Evolutionary conservation across 768 basidiomycete genomes (phyloP), one percentile per base, ranked within the genome.

Genomic region (Hygrophoropsis aurantiaca): DNA sequence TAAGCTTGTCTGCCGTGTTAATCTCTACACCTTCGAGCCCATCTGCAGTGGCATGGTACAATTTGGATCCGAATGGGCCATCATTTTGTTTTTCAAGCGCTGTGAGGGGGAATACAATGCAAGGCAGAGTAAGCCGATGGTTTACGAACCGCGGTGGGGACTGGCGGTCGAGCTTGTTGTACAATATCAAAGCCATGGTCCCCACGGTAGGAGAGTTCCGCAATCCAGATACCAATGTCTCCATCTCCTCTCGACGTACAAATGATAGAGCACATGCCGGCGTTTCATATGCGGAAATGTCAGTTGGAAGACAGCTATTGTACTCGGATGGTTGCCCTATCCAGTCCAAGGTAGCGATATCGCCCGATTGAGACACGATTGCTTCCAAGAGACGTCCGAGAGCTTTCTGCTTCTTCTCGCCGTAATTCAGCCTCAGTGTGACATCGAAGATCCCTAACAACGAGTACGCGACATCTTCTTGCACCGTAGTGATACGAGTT

Each of bases 31-130:
- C 40, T 4, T 16, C 16, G 9, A 42, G 40, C n/a, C n/a, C n/a
- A n/a, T n/a, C n/a, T n/a, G n/a, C n/a, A n/a, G n/a, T n/a, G n/a
- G n/a, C n/a, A n/a, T 19, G 16, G 25, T 13, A 26, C 24, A 26
- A 30, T 30, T 13, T 42, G 25, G 40, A 42, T 19, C 30, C 30
- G 11, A 24, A 26, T 26, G 18, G 24, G 25, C 11, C 18, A 30
- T 11, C 6, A 10, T 42, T 24, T 30, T 1, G 25, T 19, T 2
- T 16, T 24, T 13, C 26, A 15, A 46, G 10, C 8, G 15, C 24
- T 4, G 38, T 46, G 23, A 46, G n/a, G 15, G 21, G 44, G 35
- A 38, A 37, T 24, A 11, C 5, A 20, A 46, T 46, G 25, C 45
- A 46, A 11, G n/a, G n/a, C 4, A 46, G 15, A 18, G 11, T 21